Evolutionary conservation across 306 rosid genomes (phyloP).

Genomic region (Gleditsia sinensis): DNA sequence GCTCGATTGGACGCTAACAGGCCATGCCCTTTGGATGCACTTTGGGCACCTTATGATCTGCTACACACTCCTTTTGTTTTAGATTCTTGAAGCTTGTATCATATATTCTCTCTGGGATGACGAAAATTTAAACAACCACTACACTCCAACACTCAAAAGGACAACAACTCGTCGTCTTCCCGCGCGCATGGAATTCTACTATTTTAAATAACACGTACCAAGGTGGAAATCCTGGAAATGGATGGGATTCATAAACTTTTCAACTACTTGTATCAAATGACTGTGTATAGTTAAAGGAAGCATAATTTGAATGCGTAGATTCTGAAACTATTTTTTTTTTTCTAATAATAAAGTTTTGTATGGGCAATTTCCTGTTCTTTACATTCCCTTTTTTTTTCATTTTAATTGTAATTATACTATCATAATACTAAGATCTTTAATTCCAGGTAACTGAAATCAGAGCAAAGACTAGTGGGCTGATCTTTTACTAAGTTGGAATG

Average conservation of each 20-base stretch:
- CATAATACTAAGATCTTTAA: too few species aligned
- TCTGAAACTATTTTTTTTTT: constrained; percentile 2
- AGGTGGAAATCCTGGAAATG: neutral
- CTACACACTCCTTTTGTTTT: constrained; percentile 70
- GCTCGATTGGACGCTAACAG: constrained; percentile 81
- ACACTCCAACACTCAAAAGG: too few species aligned
- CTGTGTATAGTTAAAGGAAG: too few species aligned
- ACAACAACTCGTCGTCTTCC: too few species aligned
- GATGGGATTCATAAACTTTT: constrained; percentile 23
- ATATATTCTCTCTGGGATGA: too few species aligned
- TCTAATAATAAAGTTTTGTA: neutral
- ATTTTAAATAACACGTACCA: too few species aligned
- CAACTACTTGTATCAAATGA: too few species aligned
- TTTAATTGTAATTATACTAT: neutral
- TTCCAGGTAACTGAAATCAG: neutral
- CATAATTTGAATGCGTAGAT: too few species aligned
- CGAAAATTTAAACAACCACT: too few species aligned
- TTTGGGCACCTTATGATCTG: constrained; percentile 94
- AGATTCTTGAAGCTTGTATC: constrained; percentile 80
- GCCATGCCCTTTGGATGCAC: constrained; percentile 87
- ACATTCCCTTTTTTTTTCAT: neutral
- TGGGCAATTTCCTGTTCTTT: neutral
- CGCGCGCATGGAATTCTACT: too few species aligned
- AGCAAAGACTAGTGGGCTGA: too few species aligned
- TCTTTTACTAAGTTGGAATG: neutral